phyloP scores from a whole-genome alignment of 495 filamentous ascomycete species.

The Corynascus novoguineensis region DNA sequence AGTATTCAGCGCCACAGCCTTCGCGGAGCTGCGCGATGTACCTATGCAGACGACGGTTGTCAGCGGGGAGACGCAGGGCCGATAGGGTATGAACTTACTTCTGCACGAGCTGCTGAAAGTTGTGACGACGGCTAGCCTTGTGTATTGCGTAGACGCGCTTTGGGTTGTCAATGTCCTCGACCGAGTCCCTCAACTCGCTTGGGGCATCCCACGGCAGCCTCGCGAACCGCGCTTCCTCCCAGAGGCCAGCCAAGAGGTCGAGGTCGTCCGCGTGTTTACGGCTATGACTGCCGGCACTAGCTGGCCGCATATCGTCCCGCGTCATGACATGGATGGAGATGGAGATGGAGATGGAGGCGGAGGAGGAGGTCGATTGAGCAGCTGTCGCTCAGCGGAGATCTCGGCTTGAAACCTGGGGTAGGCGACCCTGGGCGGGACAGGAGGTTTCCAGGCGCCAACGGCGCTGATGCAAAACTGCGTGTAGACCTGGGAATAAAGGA shows the following conservation, averaged over 20 bases:
- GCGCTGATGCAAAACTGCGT: not conserved
- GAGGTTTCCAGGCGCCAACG: not conserved
- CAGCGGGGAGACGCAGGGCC: not conserved
- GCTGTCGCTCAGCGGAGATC: not conserved
- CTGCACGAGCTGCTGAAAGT: conserved; percentile 50
- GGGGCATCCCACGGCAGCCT: conserved; percentile 49
- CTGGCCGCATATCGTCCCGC: conserved; percentile 41
- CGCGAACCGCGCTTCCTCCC: conserved; percentile 48
- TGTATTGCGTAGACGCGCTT: conserved; percentile 48
- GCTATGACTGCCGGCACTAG: conserved; percentile 19
- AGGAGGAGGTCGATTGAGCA: not conserved
- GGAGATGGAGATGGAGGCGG: conserved; percentile 8
- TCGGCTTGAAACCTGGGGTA: not conserved
- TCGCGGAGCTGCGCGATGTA: conserved; percentile 79
- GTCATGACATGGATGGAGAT: conserved; percentile 47
- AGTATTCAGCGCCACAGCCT: conserved; percentile 66
- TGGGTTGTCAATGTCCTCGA: conserved; percentile 48
- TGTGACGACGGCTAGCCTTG: conserved; percentile 46
- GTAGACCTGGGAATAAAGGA: no score
- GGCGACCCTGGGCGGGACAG: not conserved
- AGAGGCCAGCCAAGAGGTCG: conserved; percentile 44
- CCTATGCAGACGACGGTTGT: conserved; percentile 42
- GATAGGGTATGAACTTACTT: conserved; percentile 34
- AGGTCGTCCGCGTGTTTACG: conserved; percentile 19
- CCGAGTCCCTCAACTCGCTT: conserved; percentile 43